Evolutionary conservation across 441 rosid species (phyloP), one percentile per base, ranked within the genome.

Genomic region (Euphorbia schlechtendalii): DNA sequence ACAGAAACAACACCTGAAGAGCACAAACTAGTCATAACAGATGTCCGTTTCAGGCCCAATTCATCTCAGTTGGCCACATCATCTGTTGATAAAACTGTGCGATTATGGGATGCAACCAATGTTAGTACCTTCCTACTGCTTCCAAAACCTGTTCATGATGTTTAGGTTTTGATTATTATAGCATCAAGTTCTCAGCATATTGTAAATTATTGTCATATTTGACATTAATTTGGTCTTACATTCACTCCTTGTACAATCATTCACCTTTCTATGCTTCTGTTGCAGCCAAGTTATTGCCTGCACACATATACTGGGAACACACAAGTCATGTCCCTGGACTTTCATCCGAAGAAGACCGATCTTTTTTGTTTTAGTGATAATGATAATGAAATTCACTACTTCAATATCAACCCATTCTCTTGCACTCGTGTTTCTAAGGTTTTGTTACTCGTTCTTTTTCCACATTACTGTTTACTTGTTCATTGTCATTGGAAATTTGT

Each of bases 241-340:
- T 43, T 7, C 32, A 41, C 66, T 38, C 61, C 15, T 53, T 61
- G 45, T 66, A 32, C 14, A 46, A 30, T 68, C 22, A 57, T 68
- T 70, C 61, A 68, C 56, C 65, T 56, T 58, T 68, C 27, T 55
- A 46, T 55, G 24, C 48, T 70, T 34, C 65, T 60, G 48, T 72
- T 58, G 78, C 88, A 84, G 93, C 85, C 87, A 53, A 76, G 76
- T 77, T 75, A 64, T 60, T 83, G 73, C 74, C 58, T 78, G 75
- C 77, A 76, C 43, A 80, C 83, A 59, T 77, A 71, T 63, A 75
- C 79, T 3, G 80, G 71, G 40, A 89, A 81, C 64, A 65, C 84
- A 38, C 78, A 86, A 20, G 71, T 88, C 24, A 81, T 80, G 96
- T 88, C 92, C 68, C 80, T 88, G 10, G 92, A 88, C 66, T 88